Conservation (phyloP, 257 asterid genomes). For the Lycium ferocissimum region DNA sequence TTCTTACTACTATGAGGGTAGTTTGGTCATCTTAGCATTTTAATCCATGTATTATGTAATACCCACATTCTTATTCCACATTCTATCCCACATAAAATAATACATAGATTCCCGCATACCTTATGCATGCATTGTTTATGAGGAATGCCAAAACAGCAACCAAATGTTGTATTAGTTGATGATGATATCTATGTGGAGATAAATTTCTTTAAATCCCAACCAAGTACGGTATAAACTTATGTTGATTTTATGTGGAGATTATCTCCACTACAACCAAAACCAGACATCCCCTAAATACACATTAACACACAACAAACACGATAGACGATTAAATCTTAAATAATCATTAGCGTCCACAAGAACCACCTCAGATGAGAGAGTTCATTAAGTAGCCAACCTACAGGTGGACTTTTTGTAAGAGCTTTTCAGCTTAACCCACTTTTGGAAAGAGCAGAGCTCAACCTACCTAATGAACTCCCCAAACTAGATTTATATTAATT, state of each 20-base stretch:
- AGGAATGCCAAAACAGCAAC: too few species aligned
- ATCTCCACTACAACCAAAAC: neutral
- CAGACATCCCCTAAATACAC: neutral
- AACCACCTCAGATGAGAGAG: neutral
- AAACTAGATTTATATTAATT: neutral
- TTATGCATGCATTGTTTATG: neutral
- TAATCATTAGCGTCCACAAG: neutral
- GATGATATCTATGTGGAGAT: too few species aligned
- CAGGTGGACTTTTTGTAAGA: neutral
- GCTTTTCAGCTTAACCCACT: neutral
- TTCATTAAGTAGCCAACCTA: neutral
- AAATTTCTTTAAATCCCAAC: neutral
- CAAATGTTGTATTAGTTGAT: too few species aligned
- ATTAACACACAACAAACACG: neutral
- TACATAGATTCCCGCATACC: neutral
- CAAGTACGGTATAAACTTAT: neutral
- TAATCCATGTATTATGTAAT: neutral
- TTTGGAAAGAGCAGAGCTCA: neutral
- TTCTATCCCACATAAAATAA: neutral
- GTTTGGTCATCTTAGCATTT: constrained; percentile 6
- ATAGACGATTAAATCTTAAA: neutral
- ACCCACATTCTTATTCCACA: neutral
- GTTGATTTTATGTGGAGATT: neutral
- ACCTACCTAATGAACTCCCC: neutral
- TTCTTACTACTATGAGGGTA: neutral